Base-by-base conservation (phyloP, 2,329 filamentous ascomycete genomes). In the Claviceps humidiphila region DNA sequence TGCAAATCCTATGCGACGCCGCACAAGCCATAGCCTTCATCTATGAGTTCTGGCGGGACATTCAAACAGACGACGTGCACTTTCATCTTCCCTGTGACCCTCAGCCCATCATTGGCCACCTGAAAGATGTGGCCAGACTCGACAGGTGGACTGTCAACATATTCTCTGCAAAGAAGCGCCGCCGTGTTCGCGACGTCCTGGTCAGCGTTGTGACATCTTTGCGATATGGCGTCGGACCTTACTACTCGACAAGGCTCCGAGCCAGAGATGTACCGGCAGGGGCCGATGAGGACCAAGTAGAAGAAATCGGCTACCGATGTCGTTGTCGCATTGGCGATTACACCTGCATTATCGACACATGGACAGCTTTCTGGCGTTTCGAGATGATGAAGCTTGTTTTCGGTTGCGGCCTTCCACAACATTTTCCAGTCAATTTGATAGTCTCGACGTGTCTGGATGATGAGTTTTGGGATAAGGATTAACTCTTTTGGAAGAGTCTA, bases 11-110 rank as follows among this genome's bases (percentile, higher is more conserved):
- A 61, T 81, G 88, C 46, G 81, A 84, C 3, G 85, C 88, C 0
- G 88, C 85, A 3, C 80, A 85, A 61, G 87, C 87, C 64, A 89
- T 95, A 54, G 89, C 89, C 0, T 73, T 94, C 9, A 73, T 95
- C 11, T 91, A 87, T 60, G 89, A 95, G 66, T 85, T 85, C 56
- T 72, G 73, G 2, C 71, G 75, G 38, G 67, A 69, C 13, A 30
- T 68, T 75, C 53, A 72, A 78, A 55, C 68, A 72, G 22, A 71
- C 74, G 53, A 74, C 70, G 1, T 75, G 72, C 67, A 69, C 9
- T 71, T 72, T 60, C 68, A 74, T 53, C 66, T 80, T 49, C 71
- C 71, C 14, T 75, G 76, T 56, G 72, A 79, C 54, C 74, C 75
- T 3, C 71, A 74, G 52, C 66, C 66, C 43, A 68, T 78, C 45